Percentiles rank a stretch among this genome's conserved stretches.
Evolutionary conservation across 768 basidiomycete species (phyloP).

Genomic region (Naganishia vaughanmartiniae): DNA sequence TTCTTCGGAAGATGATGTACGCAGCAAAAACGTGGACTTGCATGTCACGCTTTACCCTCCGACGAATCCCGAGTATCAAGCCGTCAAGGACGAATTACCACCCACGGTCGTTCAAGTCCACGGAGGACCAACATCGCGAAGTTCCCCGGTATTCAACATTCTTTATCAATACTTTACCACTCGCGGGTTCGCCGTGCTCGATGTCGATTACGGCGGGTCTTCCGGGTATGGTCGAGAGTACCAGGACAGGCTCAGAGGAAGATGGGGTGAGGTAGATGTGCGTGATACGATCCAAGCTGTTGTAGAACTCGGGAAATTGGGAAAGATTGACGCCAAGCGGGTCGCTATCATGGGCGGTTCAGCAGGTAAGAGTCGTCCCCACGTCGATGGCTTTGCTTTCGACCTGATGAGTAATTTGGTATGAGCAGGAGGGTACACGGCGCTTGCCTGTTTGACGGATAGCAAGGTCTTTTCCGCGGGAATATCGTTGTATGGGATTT

Average conservation of each 20-base stretch:
- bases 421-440: slow-evolving; percentile 61
- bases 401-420: not conserved
- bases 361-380: slow-evolving; percentile 50
- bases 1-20: not conserved
- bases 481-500: slow-evolving; percentile 67
- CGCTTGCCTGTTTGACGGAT: slow-evolving; percentile 57
- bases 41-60: slow-evolving; percentile 70
- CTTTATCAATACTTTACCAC: slow-evolving; percentile 33
- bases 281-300: slow-evolving; percentile 66
- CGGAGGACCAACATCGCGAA: slow-evolving; percentile 61
- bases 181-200: slow-evolving; percentile 57
- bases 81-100: slow-evolving; percentile 61
- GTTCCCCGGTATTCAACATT: slow-evolving; percentile 16
- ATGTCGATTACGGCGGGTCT: slow-evolving; percentile 73
- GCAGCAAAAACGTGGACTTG: slow-evolving; percentile 44
- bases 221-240: slow-evolving; percentile 71
- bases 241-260: slow-evolving; percentile 51
- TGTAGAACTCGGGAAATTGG: slow-evolving; percentile 56
- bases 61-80: slow-evolving; percentile 62
- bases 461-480: slow-evolving; percentile 63
- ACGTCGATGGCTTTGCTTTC: not conserved
- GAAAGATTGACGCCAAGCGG: slow-evolving; percentile 65
- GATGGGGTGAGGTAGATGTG: slow-evolving; percentile 74
- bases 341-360: slow-evolving; percentile 70
- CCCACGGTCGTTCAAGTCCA: slow-evolving; percentile 67